Conservation (phyloP, 176 grass and related monocot genomes). For the Eleusine indica region DNA sequence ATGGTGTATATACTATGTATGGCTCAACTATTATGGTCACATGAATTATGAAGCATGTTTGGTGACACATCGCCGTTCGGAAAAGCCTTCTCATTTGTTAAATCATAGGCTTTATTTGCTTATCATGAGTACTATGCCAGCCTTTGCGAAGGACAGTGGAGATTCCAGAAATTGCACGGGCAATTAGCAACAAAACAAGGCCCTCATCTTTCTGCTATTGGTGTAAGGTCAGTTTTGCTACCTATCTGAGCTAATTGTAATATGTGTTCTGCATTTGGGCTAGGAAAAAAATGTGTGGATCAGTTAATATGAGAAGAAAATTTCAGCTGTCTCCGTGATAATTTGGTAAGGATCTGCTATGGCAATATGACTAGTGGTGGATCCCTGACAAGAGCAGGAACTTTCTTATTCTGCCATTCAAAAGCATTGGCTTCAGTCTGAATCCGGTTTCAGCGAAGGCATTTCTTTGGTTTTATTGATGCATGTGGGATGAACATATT, state of each 20-base stretch:
- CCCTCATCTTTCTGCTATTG: background rate
- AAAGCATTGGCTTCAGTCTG: conserved; percentile 16
- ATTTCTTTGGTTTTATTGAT: conserved; percentile 10
- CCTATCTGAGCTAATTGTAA: background rate
- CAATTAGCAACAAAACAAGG: background rate
- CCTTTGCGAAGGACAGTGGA: conserved; percentile 7
- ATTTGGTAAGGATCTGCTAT: background rate
- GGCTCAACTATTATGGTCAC: conserved; percentile 43
- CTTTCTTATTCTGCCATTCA: background rate
- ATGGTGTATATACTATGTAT: background rate
- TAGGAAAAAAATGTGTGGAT: background rate
- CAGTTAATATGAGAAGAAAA: background rate
- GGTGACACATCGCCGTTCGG: conserved; percentile 50
- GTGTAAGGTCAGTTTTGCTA: conserved; percentile 5
- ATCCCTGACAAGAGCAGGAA: background rate
- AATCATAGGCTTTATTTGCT: conserved; percentile 43
- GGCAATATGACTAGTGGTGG: background rate
- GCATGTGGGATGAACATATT: conserved; percentile 41
- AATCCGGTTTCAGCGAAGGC: conserved; percentile 11
- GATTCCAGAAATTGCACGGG: conserved; percentile 15
- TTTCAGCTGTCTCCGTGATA: background rate
- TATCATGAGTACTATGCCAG: background rate
- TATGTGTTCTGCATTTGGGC: too few relatives aligned
- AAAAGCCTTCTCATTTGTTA: conserved; percentile 32
- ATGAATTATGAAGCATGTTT: conserved; percentile 47